Conservation (phyloP, 1,284 basidiomycete genomes). For the Tremellales sp. region DNA sequence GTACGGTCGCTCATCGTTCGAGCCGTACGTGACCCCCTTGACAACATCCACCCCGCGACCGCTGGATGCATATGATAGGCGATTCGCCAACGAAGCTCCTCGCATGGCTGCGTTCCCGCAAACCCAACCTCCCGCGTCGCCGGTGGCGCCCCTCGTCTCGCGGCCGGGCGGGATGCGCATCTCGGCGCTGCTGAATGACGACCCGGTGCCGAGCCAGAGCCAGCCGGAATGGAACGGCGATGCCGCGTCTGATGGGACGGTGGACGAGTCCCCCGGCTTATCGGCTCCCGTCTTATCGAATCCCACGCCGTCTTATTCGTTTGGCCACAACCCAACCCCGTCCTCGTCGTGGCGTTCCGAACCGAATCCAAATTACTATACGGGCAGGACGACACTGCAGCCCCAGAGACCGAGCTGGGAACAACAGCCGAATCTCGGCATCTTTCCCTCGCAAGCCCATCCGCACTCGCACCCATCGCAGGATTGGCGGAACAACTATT, state of each 20-base stretch:
- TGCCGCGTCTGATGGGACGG: constrained; percentile 40
- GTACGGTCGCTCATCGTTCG: background rate
- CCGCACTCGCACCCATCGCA: background rate
- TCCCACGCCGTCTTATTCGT: too few species aligned
- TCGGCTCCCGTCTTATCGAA: constrained; percentile 2
- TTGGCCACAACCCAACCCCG: background rate
- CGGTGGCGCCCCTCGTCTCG: constrained; percentile 8
- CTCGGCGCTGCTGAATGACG: constrained; percentile 42
- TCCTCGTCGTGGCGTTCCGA: background rate
- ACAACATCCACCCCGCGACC: constrained; percentile 10
- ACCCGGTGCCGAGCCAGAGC: too few species aligned
- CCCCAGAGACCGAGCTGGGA: background rate
- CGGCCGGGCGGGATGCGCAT: constrained; percentile 42
- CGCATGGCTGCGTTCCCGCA: constrained; percentile 41
- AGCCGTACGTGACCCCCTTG: constrained; percentile 13
- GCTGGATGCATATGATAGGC: background rate
- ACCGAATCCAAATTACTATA: background rate
- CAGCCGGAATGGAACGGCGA: too few species aligned
- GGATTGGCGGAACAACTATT: too few species aligned
- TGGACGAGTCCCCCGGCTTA: constrained; percentile 32
- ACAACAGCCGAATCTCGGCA: background rate
- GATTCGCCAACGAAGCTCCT: constrained; percentile 21
- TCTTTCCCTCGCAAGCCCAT: background rate
- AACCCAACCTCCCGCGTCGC: constrained; percentile 10
- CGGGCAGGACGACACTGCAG: background rate